Percentiles rank a stretch among this genome's conserved stretches.
Evolutionary conservation across 192 early-diverging fungal species (phyloP).

Genomic region (Tieghemiomyces parasiticus): DNA sequence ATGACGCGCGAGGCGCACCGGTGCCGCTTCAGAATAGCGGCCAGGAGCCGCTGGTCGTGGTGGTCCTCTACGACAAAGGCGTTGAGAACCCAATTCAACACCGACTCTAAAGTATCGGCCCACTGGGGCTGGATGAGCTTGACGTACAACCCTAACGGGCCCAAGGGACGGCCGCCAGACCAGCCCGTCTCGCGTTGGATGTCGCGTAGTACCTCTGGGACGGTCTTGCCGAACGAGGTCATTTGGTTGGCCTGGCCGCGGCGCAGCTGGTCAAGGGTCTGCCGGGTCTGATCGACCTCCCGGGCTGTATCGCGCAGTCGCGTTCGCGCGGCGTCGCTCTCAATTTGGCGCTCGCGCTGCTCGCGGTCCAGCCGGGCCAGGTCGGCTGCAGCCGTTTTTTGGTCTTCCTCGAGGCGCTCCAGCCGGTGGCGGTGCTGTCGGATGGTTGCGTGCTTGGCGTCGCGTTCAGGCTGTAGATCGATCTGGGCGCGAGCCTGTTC

Average conservation of each 20-base stretch:
- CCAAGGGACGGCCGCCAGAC: slow-evolving; percentile 36
- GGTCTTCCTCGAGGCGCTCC: slow-evolving; percentile 18
- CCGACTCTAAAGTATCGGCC: slow-evolving; percentile 42
- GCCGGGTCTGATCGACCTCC: slow-evolving; percentile 13
- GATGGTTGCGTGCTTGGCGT: slow-evolving; percentile 20
- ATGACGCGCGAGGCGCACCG: slow-evolving; percentile 37
- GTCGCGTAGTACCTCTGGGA: slow-evolving; percentile 39
- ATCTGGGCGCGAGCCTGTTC: slow-evolving; percentile 14
- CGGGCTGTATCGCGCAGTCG: slow-evolving; percentile 13
- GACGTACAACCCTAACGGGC: slow-evolving; percentile 53
- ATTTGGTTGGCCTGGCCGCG: slow-evolving; percentile 48
- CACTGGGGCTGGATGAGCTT: slow-evolving; percentile 39
- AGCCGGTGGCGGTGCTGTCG: slow-evolving; percentile 21
- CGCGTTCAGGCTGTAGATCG: slow-evolving; percentile 13
- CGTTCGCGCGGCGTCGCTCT: background rate
- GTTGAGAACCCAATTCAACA: slow-evolving; percentile 40
- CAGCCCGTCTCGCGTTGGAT: slow-evolving; percentile 29
- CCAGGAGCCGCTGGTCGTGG: slow-evolving; percentile 37
- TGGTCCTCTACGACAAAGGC: slow-evolving; percentile 56
- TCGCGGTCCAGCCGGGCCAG: slow-evolving; percentile 19
- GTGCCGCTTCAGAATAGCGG: slow-evolving; percentile 30
- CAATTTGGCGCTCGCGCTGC: slow-evolving; percentile 18
- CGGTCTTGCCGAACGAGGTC: slow-evolving; percentile 51
- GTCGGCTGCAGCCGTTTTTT: slow-evolving; percentile 19
- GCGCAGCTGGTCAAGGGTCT: slow-evolving; percentile 29